phyloP scores from a whole-genome alignment of 2,329 filamentous ascomycete genomes.

The Pochonia chlamydosporia region DNA sequence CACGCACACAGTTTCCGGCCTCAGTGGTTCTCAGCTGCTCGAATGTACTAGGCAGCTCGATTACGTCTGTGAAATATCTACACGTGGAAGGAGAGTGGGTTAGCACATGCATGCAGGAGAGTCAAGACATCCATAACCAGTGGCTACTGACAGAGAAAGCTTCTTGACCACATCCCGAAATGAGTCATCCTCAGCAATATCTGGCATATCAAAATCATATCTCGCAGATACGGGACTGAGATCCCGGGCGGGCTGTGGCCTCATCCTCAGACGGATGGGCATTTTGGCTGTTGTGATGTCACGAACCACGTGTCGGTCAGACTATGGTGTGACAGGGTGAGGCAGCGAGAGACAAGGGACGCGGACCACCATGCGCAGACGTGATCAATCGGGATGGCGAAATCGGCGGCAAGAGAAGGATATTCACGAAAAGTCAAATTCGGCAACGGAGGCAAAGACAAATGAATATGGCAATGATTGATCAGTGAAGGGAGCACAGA shows the following conservation, averaged over 20 bases:
- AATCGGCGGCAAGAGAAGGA: too few species aligned
- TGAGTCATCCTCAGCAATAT: conserved; percentile 50
- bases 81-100: not conserved
- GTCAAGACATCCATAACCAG: not conserved
- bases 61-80: conserved; percentile 57
- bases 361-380: too few species aligned
- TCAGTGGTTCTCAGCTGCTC: conserved; percentile 66
- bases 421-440: too few species aligned
- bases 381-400: too few species aligned
- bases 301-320: not conserved
- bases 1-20: conserved; percentile 51
- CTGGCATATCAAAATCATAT: conserved; percentile 39
- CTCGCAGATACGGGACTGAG: conserved; percentile 28
- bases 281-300: conserved; percentile 15
- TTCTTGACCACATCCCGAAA: conserved; percentile 63
- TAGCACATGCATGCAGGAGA: not conserved
- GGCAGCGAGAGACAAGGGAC: not conserved
- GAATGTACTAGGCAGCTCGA: conserved; percentile 62
- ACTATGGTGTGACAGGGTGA: not conserved
- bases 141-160: conserved; percentile 49
- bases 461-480: too few species aligned
- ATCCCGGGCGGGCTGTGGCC: conserved; percentile 25
- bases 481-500: too few species aligned
- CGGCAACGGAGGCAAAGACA: too few species aligned
- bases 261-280: conserved; percentile 32